Base-by-base conservation (phyloP, 768 basidiomycete genomes). In the Mycena capillaripes region DNA sequence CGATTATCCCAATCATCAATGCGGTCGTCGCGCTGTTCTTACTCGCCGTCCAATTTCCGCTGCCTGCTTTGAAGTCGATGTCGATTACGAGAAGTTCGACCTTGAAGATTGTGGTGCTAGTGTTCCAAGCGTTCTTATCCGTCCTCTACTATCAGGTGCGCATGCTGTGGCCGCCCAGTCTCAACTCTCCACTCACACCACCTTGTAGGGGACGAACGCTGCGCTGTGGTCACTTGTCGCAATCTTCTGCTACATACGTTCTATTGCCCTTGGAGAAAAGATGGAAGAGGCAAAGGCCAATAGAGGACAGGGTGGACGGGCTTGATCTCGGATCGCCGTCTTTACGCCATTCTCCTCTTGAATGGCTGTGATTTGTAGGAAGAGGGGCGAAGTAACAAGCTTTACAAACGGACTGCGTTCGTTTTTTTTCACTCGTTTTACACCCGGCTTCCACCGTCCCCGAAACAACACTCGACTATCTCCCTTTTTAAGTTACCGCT, bases 211-310 rank as follows among this genome's bases (percentile, higher is more conserved):
- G 50, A 93, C 94, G 38, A 96, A 96, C 77, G 92, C 90, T 30
- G 91, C 92, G 16, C 81, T 97, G 59, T 98, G 91, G 87, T 95
- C 94, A 27, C 77, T 95, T 59, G 88, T 95, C 76, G 93, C 94
- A 21, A 85, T 88, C 29, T 72, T 86, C 66, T 91, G 91, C 77
- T 97, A 95, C 76, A 81, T 82, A 17, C 88, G 91, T 66, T 93
- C 95, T 16, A 83, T 91, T 48, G 80, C 87, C 71, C 85, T 89
- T 23, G 93, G 92, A 77, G 95, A 97, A 83, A 84, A 78, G 64
- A 92, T 95, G 84, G 86, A 84, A 66, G 92, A 88, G 73, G 89
- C 90, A 50, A 91, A 91, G 79, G 85, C 82, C 74, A 90, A 92
- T 78, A 88, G 86, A 83, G 90, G 88, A 53, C 90, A 85, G 76